phyloP scores from a whole-genome alignment of 2,329 filamentous ascomycete genomes.

The Diaporthe australafricana region DNA sequence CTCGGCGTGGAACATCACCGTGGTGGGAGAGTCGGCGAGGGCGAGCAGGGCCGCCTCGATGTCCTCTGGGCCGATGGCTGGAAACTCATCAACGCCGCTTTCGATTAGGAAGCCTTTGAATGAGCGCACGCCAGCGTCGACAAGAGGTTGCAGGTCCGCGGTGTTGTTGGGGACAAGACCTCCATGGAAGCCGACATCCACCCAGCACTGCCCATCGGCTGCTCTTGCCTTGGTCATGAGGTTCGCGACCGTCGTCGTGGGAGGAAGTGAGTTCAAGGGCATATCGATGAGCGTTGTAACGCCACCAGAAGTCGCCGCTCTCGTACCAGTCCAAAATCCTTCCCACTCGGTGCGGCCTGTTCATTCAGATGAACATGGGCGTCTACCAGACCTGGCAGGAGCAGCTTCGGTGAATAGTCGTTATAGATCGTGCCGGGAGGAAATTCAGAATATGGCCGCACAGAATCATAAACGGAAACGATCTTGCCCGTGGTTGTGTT shows the following conservation, averaged over 20 bases:
- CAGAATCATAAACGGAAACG: slow-evolving; percentile 75
- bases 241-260: slow-evolving; percentile 89
- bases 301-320: slow-evolving; percentile 92
- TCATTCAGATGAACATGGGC: slow-evolving; percentile 98
- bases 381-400: slow-evolving; percentile 95
- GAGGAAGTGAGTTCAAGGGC: slow-evolving; percentile 96
- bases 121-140: slow-evolving; percentile 87
- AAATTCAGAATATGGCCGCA: slow-evolving; percentile 80
- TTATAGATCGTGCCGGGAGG: slow-evolving; percentile 78
- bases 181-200: slow-evolving; percentile 97
- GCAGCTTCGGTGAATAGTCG: slow-evolving; percentile 85
- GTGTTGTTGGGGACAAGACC: slow-evolving; percentile 93
- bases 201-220: slow-evolving; percentile 90
- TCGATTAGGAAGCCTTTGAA: slow-evolving; percentile 99
- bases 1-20: slow-evolving; percentile 98
- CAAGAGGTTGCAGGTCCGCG: slow-evolving; percentile 80
- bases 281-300: slow-evolving; percentile 98
- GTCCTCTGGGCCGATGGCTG: slow-evolving; percentile 84
- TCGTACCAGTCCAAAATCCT: slow-evolving; percentile 94
- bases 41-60: slow-evolving; percentile 83
- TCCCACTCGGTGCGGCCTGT: slow-evolving; percentile 98
- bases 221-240: slow-evolving; percentile 88
- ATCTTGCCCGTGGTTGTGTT: slow-evolving; percentile 88
- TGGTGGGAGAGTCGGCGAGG: slow-evolving; percentile 84
- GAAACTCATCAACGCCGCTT: slow-evolving; percentile 96